phyloP scores from a whole-genome alignment of 495 filamentous ascomycete species.

The Talaromyces nanjingensis region DNA sequence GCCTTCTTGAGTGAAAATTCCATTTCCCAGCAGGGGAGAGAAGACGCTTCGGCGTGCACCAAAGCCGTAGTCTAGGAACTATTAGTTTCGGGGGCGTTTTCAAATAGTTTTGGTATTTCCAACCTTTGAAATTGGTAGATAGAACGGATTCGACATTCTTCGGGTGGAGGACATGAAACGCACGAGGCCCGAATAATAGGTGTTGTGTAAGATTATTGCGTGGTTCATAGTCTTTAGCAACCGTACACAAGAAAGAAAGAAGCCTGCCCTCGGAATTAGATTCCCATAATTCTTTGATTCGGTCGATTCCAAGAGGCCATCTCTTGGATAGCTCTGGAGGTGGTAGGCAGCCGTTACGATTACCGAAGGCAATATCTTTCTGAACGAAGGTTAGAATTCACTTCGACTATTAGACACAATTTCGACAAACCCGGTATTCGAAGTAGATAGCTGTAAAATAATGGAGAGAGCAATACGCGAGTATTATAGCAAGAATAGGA shows the following conservation, averaged over 20 bases:
- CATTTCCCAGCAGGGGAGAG: constrained; percentile 23
- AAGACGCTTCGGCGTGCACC: constrained; percentile 13
- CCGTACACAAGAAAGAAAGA: constrained; percentile 25
- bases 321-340: constrained; percentile 24
- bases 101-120: neutral
- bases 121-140: constrained; percentile 31
- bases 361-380: constrained; percentile 11
- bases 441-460: neutral
- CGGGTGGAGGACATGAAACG: constrained; percentile 26
- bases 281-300: constrained; percentile 27
- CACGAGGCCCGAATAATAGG: constrained; percentile 24
- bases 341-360: constrained; percentile 23
- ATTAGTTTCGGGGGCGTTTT: neutral
- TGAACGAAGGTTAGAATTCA: neutral
- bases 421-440: neutral
- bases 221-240: constrained; percentile 28
- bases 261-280: constrained; percentile 26
- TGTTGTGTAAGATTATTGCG: constrained; percentile 22
- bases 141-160: constrained; percentile 29
- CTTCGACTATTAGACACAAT: neutral
- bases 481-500: neutral
- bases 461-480: neutral
- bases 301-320: constrained; percentile 35
- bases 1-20: constrained; percentile 18
- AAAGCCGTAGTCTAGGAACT: constrained; percentile 12